Evolutionary conservation across 768 basidiomycete species (phyloP).

Genomic region (Gloeostereum incarnatum): DNA sequence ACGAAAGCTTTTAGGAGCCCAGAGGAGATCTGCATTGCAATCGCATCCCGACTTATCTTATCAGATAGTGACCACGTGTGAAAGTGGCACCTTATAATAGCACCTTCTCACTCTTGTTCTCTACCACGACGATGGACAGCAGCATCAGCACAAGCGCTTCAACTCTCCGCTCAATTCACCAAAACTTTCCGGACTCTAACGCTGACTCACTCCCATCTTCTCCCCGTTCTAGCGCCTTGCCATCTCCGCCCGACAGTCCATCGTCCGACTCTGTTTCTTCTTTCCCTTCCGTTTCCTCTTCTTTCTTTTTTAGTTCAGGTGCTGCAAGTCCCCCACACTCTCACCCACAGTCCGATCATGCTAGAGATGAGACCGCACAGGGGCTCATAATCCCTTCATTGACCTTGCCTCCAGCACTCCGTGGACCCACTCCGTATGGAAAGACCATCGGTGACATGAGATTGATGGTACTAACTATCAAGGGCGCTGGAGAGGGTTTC

Average conservation of each 20-base stretch:
- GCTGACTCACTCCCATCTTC: constrained; percentile 41
- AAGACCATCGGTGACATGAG: constrained; percentile 57
- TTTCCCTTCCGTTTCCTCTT: constrained; percentile 62
- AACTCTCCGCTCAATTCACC: too few species aligned
- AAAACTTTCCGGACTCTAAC: too few species aligned
- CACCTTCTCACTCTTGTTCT: too few species aligned
- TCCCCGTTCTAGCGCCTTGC: constrained; percentile 37
- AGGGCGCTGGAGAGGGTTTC: constrained; percentile 31
- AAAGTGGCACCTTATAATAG: too few species aligned
- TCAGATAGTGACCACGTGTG: too few species aligned
- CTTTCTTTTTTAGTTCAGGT: constrained; percentile 72
- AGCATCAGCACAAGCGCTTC: too few species aligned
- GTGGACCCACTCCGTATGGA: constrained; percentile 56
- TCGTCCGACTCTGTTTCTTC: constrained; percentile 58
- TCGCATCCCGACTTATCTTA: too few species aligned
- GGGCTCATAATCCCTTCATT: constrained; percentile 67
- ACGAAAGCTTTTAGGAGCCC: too few species aligned
- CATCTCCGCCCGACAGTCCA: constrained; percentile 56
- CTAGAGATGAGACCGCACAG: constrained; percentile 26
- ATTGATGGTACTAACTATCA: constrained; percentile 35
- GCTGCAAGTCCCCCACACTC: constrained; percentile 56
- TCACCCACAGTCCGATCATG: constrained; percentile 30
- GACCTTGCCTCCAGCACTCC: constrained; percentile 50
- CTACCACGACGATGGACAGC: too few species aligned
- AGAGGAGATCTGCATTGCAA: too few species aligned